These are phyloP conservation scores for Ogataea minuta DNA, from an alignment of 805 yeast genomes.

Conservation along the genomic window DNA sequence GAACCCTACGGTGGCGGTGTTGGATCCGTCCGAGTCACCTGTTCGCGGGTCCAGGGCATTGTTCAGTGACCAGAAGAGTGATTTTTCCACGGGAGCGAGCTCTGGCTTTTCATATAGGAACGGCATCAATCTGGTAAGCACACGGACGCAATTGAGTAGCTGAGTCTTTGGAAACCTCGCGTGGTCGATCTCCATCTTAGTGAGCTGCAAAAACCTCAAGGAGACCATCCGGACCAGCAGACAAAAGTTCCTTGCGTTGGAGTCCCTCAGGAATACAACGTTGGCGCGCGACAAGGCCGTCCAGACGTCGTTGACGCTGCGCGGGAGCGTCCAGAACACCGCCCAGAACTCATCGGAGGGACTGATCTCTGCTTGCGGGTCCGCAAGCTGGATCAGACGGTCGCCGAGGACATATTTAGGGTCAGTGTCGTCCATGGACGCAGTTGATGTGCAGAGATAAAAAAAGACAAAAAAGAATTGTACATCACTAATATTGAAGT, in stretches of 20 bases:
- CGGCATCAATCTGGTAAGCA: conserved; percentile 66
- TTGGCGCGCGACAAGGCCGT: conserved; percentile 56
- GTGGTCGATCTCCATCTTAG: conserved; percentile 20
- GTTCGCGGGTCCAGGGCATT: conserved; percentile 16
- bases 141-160: conserved; percentile 59
- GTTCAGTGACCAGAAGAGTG: conserved; percentile 45
- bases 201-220: conserved; percentile 32
- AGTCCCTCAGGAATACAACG: conserved; percentile 55
- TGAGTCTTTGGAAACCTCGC: conserved; percentile 32
- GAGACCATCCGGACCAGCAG: conserved; percentile 45
- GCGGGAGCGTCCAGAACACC: conserved; percentile 47
- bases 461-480: conserved; percentile 2
- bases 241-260: conserved; percentile 56
- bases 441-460: conserved; percentile 2
- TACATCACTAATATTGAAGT: conserved; percentile 1
- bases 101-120: conserved; percentile 55
- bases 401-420: conserved; percentile 60
- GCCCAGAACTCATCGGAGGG: conserved; percentile 42
- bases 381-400: conserved; percentile 59
- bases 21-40: conserved; percentile 14
- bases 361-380: conserved; percentile 38
- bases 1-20: conserved; percentile 26
- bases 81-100: conserved; percentile 34
- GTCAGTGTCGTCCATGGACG: conserved; percentile 69
- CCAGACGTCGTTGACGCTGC: conserved; percentile 54